These are phyloP conservation scores for Cryptosporidium sp. DNA, from an alignment of 169 alveolate genomes.

Conservation along the genomic window DNA sequence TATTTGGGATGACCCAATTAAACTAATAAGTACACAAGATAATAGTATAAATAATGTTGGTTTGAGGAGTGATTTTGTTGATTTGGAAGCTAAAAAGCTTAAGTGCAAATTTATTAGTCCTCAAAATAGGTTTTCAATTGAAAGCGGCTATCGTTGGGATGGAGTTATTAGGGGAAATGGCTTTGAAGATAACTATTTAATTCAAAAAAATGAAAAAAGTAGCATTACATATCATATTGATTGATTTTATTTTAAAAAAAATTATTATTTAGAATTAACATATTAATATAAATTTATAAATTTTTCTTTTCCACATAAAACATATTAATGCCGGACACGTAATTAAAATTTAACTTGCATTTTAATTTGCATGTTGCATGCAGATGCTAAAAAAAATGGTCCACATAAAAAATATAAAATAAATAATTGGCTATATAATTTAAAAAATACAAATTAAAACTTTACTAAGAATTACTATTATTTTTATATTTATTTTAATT, in stretches of 20 bases:
- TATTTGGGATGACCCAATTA: slow-evolving; percentile 66
- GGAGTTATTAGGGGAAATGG: slow-evolving; percentile 95
- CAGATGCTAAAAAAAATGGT: not conserved
- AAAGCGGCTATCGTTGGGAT: slow-evolving; percentile 96
- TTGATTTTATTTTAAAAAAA: not conserved
- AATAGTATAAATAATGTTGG: not conserved
- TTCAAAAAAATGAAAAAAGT: not conserved
- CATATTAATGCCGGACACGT: slow-evolving; percentile 15
- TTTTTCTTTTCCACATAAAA: slow-evolving; percentile 24
- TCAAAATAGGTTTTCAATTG: slow-evolving; percentile 91
- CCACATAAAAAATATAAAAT: not conserved
- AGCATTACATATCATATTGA: not conserved
- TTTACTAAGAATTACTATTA: no score
- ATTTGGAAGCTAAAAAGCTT: slow-evolving; percentile 77
- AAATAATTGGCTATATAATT: not conserved
- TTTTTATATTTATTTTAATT: no score
- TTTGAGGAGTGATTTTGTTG: not conserved
- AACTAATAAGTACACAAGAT: not conserved
- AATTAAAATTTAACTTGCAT: not conserved
- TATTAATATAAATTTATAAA: not conserved
- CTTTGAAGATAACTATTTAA: slow-evolving; percentile 86
- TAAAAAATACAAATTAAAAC: not conserved
- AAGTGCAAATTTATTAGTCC: slow-evolving; percentile 88
- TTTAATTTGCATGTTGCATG: slow-evolving; percentile 19
- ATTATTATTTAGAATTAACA: not conserved